These are phyloP conservation scores for Yamadazyma mexicana DNA, from an alignment of 1,139 yeast genomes.

Conservation along the genomic window DNA sequence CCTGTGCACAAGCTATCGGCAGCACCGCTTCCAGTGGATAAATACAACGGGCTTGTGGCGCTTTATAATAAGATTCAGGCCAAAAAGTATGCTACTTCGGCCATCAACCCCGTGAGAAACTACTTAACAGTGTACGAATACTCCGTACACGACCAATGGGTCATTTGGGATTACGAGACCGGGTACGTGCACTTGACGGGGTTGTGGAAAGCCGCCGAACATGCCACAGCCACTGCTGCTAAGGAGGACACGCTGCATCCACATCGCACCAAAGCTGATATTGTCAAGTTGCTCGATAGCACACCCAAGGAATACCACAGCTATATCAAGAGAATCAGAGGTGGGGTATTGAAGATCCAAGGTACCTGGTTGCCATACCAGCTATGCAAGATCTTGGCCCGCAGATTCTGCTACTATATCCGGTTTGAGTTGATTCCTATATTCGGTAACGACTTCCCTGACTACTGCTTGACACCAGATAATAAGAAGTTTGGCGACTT, in stretches of 20 bases:
- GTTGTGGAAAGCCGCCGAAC: conserved; percentile 76
- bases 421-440: conserved; percentile 76
- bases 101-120: conserved; percentile 55
- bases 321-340: conserved; percentile 74
- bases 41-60: conserved; percentile 7
- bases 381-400: conserved; percentile 67
- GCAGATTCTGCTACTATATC: conserved; percentile 75
- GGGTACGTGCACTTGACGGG: conserved; percentile 93
- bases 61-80: conserved; percentile 43
- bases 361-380: conserved; percentile 91
- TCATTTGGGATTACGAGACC: conserved; percentile 86
- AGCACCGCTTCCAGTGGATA: conserved; percentile 8
- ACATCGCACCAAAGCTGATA: conserved; percentile 73
- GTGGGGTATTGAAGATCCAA: conserved; percentile 90
- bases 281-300: conserved; percentile 70
- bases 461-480: conserved; percentile 63
- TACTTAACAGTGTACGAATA: conserved; percentile 76
- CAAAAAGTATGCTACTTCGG: conserved; percentile 74
- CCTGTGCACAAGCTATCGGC: conserved; percentile 14
- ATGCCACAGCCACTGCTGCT: conserved; percentile 5
- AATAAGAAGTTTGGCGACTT: conserved; percentile 72
- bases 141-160: conserved; percentile 61
- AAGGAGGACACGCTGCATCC: conserved; percentile 3
- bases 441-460: conserved; percentile 75
- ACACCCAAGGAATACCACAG: conserved; percentile 67